Evolutionary conservation across 495 filamentous ascomycete genomes (phyloP).

Genomic region (Staphylotrichum tortipilum): DNA sequence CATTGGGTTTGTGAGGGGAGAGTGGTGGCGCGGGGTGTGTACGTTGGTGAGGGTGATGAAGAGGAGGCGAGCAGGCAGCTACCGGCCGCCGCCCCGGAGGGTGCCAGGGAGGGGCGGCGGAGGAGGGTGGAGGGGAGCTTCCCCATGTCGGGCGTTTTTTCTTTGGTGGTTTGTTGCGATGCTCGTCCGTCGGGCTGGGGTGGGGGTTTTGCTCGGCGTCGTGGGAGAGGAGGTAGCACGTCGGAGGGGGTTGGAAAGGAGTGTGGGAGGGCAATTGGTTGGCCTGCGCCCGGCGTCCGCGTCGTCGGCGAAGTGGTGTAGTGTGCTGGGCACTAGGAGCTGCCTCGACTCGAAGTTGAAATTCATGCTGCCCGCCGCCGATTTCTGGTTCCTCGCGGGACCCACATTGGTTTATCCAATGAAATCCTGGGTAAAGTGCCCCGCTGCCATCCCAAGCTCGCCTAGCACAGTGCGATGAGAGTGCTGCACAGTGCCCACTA

Average conservation of each 20-base stretch:
- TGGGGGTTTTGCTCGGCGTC: background rate
- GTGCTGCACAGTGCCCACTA: too few relatives aligned
- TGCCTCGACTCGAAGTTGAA: too few relatives aligned
- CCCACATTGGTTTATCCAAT: too few relatives aligned
- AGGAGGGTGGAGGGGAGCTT: constrained; percentile 24
- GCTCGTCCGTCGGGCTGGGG: background rate
- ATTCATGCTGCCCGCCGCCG: too few relatives aligned
- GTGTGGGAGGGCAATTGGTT: background rate
- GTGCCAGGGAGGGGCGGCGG: constrained; percentile 14
- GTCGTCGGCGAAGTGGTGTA: background rate
- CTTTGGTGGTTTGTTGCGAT: background rate
- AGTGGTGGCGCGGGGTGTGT: background rate
- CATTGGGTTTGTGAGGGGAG: constrained; percentile 20
- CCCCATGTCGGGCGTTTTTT: constrained; percentile 12
- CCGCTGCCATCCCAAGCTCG: too few relatives aligned
- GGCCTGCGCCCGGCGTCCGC: background rate
- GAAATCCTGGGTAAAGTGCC: too few relatives aligned
- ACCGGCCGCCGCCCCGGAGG: too few relatives aligned
- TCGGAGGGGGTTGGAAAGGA: background rate
- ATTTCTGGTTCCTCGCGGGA: too few relatives aligned
- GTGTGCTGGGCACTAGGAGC: too few relatives aligned
- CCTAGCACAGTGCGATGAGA: too few relatives aligned
- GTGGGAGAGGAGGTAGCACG: background rate
- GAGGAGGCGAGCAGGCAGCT: background rate
- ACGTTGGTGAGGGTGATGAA: background rate